These are phyloP conservation scores for Helichrysum umbraculigerum DNA, from an alignment of 129 eudicot species.

Conservation along the genomic window DNA sequence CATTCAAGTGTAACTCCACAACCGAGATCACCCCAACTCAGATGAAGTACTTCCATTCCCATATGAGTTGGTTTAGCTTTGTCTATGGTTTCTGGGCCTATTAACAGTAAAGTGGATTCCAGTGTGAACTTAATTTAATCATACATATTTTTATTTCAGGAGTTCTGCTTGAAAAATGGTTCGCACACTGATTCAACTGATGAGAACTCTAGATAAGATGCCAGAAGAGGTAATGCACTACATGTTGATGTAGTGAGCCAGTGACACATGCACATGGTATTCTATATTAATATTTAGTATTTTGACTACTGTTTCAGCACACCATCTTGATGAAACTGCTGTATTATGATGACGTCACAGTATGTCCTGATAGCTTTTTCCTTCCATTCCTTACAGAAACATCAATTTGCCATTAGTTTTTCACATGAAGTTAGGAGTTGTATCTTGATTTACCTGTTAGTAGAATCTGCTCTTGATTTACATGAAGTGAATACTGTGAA, in stretches of 20 bases:
- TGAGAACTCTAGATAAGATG: constrained; percentile 99
- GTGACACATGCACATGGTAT: background rate
- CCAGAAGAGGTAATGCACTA: constrained; percentile 79
- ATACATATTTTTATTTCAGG: constrained; percentile 42
- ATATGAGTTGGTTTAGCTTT: constrained; percentile 18
- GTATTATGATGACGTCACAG: constrained; percentile 96
- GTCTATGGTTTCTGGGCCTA: constrained; percentile 4
- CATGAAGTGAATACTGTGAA: background rate
- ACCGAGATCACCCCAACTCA: constrained; percentile 84
- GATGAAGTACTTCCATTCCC: constrained; percentile 67
- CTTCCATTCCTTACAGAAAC: constrained; percentile 18
- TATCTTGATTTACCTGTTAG: background rate
- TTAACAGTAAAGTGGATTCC: background rate
- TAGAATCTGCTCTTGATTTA: background rate
- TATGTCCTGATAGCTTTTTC: constrained; percentile 39
- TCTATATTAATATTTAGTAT: background rate
- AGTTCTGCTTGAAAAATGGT: constrained; percentile 98
- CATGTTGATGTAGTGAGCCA: constrained; percentile 10
- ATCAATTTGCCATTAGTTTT: constrained; percentile 7
- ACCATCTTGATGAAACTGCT: constrained; percentile 95
- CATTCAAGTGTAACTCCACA: constrained; percentile 72
- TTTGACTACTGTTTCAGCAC: constrained; percentile 59
- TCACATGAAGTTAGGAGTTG: background rate
- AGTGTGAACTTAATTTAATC: constrained; percentile 7
- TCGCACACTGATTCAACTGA: constrained; percentile 82